Evolutionary conservation across 371 early-diverging fungal species (phyloP), one percentile per base, ranked within the genome.

Genomic region (Rhizopus arrhizus): DNA sequence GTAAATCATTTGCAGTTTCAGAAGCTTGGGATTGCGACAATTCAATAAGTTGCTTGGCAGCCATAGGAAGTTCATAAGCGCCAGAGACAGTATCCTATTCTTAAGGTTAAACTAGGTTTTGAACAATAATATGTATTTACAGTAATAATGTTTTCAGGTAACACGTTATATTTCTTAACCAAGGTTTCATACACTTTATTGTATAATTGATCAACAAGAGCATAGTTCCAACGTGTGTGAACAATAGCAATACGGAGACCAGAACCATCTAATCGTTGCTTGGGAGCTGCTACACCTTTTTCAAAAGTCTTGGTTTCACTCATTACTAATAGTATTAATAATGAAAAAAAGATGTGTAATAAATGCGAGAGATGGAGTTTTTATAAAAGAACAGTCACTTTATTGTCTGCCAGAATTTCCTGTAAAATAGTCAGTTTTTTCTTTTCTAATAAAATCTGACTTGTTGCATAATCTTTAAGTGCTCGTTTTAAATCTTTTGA

Each of bases 31-130:
- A 64, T 70, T 85, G 83, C 34, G 88, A 85, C 58, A 83, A 71
- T 58, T 83, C 77, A 59, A 95, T 82, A 29, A 95, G 84, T 45
- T 81, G 74, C 72, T 91, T 85, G 55, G 93, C 87, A 9, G 95
- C 96, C 76, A 91, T 92, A 5, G 98, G 98, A 12, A 98, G 85
- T 74, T 98, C 98, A 70, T 89, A 98, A 2, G 95, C 84, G 22
- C 98, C 98, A 6, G 97, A 90, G 0, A 98, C 97, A 34, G 88
- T 80, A 50, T 87, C 82, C 79, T 78, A 57, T 15, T 40, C 10
- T 13, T 41, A 15, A 40, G 22, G 22, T 22, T 22, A 22, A 22
- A 22, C 22, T 2, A 22, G 1, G 22, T 22, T 22, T 22, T 22
- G 22, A 22, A 22, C 22, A 22, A 22, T 22, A 22, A 22, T 22